phyloP scores from a whole-genome alignment of 1,139 yeast species.

The Taiozyma sp. region DNA sequence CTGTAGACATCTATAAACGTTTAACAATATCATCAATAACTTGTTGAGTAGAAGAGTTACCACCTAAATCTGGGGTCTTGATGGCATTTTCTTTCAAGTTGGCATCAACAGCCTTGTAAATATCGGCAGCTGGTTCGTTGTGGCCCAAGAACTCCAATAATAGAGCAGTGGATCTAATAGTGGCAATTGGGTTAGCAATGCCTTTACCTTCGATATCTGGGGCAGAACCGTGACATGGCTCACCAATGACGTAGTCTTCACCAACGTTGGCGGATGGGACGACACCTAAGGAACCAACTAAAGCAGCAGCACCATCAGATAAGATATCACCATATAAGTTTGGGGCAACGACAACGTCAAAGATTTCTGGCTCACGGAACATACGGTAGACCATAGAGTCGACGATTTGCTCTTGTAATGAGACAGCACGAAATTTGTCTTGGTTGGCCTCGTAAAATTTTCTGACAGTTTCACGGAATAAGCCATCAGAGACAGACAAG shows the following conservation, averaged over 20 bases:
- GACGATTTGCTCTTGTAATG: slow-evolving; percentile 90
- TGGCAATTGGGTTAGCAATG: slow-evolving; percentile 95
- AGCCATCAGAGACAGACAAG: slow-evolving; percentile 86
- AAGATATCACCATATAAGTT: slow-evolving; percentile 96
- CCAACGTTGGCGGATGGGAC: slow-evolving; percentile 99
- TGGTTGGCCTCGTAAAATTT: slow-evolving; percentile 66
- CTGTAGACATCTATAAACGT: slow-evolving; percentile 33
- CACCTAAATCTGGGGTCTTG: slow-evolving; percentile 95
- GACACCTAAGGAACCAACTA: slow-evolving; percentile 96
- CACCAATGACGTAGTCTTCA: slow-evolving; percentile 93
- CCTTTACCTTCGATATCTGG: slow-evolving; percentile 97
- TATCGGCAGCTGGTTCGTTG: slow-evolving; percentile 84
- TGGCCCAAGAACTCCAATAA: slow-evolving; percentile 97
- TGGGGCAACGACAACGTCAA: slow-evolving; percentile 98
- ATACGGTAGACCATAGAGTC: slow-evolving; percentile 98
- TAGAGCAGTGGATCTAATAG: slow-evolving; percentile 94
- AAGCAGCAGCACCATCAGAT: slow-evolving; percentile 98
- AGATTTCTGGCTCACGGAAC: slow-evolving; percentile 96
- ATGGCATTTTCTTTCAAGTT: slow-evolving; percentile 76
- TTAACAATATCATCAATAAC: slow-evolving; percentile 78
- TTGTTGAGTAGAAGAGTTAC: slow-evolving; percentile 77
- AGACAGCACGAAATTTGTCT: slow-evolving; percentile 51
- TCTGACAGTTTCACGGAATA: slow-evolving; percentile 90
- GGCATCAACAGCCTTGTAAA: slow-evolving; percentile 92
- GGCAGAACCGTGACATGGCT: slow-evolving; percentile 99